These are phyloP conservation scores for Rhodotorula sp. DNA, from an alignment of 1,284 basidiomycete species.

Conservation along the genomic window DNA sequence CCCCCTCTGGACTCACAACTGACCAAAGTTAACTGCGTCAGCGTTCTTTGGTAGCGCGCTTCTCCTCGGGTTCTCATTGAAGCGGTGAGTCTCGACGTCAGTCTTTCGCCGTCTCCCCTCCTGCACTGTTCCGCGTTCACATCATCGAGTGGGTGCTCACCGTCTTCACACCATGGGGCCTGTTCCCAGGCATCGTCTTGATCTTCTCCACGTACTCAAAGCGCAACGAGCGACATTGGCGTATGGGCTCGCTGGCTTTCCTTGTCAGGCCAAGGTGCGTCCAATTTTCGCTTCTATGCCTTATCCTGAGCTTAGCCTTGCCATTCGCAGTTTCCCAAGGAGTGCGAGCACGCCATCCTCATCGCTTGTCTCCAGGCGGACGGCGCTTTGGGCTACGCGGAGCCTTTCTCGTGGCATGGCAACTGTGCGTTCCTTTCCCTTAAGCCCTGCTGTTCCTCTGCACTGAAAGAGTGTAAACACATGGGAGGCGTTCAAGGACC, in stretches of 20 bases:
- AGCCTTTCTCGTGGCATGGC: slow-evolving; percentile 48
- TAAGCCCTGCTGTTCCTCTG: background rate
- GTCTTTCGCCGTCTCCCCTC: background rate
- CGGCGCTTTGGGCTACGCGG: slow-evolving; percentile 57
- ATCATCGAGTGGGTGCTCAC: background rate
- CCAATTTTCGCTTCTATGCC: slow-evolving; percentile 46
- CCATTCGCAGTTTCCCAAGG: slow-evolving; percentile 21
- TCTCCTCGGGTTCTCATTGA: slow-evolving; percentile 60
- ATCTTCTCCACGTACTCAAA: slow-evolving; percentile 64
- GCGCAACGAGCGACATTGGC: slow-evolving; percentile 60
- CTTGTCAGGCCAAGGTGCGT: slow-evolving; percentile 59
- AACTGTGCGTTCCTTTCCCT: slow-evolving; percentile 25
- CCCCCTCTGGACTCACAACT: no score
- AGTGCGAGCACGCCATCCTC: slow-evolving; percentile 28
- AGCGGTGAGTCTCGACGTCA: slow-evolving; percentile 45
- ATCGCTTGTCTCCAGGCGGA: slow-evolving; percentile 53
- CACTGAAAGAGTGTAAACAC: background rate
- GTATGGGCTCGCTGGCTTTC: slow-evolving; percentile 63
- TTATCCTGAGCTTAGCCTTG: background rate
- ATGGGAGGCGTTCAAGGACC: slow-evolving; percentile 57
- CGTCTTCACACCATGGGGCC: background rate
- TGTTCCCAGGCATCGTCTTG: slow-evolving; percentile 62
- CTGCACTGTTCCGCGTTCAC: no score
- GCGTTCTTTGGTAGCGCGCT: slow-evolving; percentile 61
- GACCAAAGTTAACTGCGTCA: no score